Evolutionary conservation across 768 basidiomycete species (phyloP).

Genomic region (Mycena capillaripes): DNA sequence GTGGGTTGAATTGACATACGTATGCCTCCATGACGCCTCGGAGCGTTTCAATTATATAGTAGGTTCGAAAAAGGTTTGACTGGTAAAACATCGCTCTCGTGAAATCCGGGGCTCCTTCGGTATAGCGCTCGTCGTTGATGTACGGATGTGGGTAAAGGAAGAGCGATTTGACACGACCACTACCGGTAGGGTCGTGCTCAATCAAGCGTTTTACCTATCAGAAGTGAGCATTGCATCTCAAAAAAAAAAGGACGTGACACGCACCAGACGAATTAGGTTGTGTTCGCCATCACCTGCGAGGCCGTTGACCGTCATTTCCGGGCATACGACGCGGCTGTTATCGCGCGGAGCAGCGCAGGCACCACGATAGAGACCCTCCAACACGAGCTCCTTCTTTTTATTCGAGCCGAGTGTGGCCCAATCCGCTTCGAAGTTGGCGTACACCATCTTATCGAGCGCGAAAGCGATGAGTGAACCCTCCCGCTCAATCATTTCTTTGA

Average conservation of each 20-base stretch:
- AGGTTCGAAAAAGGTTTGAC: not conserved
- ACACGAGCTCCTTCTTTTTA: slow-evolving; percentile 4
- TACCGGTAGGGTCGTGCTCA: slow-evolving; percentile 12
- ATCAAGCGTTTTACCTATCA: not conserved
- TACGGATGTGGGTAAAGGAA: slow-evolving; percentile 10
- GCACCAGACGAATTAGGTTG: slow-evolving; percentile 14
- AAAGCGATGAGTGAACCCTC: not conserved
- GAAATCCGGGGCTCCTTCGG: not conserved
- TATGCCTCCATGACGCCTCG: not conserved
- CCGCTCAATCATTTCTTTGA: not conserved
- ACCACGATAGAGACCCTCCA: slow-evolving; percentile 29
- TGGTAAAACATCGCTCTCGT: not conserved
- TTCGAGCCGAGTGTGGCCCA: not conserved
- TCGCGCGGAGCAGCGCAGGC: slow-evolving; percentile 20
- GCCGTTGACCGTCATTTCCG: slow-evolving; percentile 17
- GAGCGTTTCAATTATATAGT: slow-evolving; percentile 4
- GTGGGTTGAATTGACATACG: not conserved
- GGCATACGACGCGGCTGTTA: slow-evolving; percentile 12
- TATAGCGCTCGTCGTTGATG: not conserved
- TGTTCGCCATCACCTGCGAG: slow-evolving; percentile 23
- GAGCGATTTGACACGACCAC: not conserved
- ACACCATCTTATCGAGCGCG: not conserved
- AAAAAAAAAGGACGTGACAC: not conserved
- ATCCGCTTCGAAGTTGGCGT: not conserved
- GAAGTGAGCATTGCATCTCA: not conserved